Evolutionary conservation across 2,329 filamentous ascomycete species (phyloP), one percentile per base, ranked within the genome.

Genomic region (Fusarium pseudocircinatum): DNA sequence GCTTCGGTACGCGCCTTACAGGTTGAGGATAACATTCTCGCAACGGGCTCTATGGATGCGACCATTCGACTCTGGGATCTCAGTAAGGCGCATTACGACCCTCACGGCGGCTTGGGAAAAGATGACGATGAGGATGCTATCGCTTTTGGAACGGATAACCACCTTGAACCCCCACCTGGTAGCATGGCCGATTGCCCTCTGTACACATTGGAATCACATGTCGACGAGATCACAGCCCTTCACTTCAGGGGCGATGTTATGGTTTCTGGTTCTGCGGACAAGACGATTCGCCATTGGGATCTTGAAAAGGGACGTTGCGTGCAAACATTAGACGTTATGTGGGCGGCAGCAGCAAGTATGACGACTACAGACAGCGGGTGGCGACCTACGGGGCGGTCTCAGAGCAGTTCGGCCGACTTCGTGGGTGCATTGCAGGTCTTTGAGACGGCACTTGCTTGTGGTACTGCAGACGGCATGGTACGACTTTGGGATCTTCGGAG

Each of bases 261-360:
- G 22, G 95, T 99, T 37, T 99, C 96, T 4, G 96, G 96, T 18
- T 98, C 96, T 13, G 93, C 96, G 2, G 96, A 99, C 84, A 99
- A 99, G 87, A 99, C 96, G 3, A 86, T 99, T 62, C 92, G 96
- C 49, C 96, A 99, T 82, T 99, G 96, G 96, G 96, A 99, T 85
- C 87, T 99, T 56, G 94, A 96, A 78, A 98, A 95, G 81, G 96
- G 96, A n/a, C 93, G 96, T 54, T 98, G 96, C 82, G 94, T 99
- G 60, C 96, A 99, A 83, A 99, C 96, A 6, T 86, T 99, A 54
- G 96, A 99, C 82, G 96, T 99, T 12, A 93, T 99, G 81, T 99
- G 96, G 96, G 96, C 96, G 15, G 95, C 96, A 9, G 95, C 96
- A 6, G 90, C 91, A 43, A 91, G 89, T 10, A 87, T 94, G 62